Evolutionary conservation across 179 eudicot genomes (phyloP).

Genomic region (Monotropa hypopitys): DNA sequence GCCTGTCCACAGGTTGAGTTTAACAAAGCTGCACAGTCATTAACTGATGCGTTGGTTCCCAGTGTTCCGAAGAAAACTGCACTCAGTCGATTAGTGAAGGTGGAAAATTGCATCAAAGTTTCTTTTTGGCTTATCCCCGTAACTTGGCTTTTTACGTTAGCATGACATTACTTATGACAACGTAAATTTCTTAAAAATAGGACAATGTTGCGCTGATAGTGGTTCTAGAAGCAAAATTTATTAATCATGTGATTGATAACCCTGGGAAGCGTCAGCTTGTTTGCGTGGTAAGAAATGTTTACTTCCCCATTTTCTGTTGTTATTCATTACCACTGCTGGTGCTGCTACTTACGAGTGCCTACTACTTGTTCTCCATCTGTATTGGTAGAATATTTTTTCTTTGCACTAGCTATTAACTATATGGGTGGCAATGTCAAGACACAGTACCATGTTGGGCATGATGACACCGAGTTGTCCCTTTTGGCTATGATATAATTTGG

Average conservation of each 20-base stretch:
- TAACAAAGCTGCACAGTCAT: conserved; percentile 93
- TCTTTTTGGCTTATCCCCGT: not conserved
- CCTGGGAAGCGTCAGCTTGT: conserved; percentile 91
- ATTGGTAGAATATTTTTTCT: not conserved
- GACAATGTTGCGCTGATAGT: conserved; percentile 91
- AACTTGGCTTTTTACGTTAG: conserved; percentile 1
- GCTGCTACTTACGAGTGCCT: not conserved
- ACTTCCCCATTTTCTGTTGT: not conserved
- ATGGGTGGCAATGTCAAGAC: not conserved
- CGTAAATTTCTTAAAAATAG: conserved; percentile 23
- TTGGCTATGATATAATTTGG: not conserved
- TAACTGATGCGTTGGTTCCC: conserved; percentile 79
- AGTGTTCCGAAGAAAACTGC: conserved; percentile 70
- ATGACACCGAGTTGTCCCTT: not conserved
- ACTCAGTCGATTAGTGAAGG: conserved; percentile 74
- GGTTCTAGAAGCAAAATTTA: conserved; percentile 86
- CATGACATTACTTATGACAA: not conserved
- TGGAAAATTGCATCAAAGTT: conserved; percentile 14
- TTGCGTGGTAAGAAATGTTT: conserved; percentile 62
- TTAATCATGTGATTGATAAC: conserved; percentile 64
- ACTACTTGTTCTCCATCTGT: not conserved
- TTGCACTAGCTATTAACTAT: too few species aligned
- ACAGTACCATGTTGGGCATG: not conserved
- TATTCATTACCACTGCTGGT: not conserved
- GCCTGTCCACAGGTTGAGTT: conserved; percentile 57